phyloP scores from a whole-genome alignment of 2,329 filamentous ascomycete species.

The Eutypella sp. region DNA sequence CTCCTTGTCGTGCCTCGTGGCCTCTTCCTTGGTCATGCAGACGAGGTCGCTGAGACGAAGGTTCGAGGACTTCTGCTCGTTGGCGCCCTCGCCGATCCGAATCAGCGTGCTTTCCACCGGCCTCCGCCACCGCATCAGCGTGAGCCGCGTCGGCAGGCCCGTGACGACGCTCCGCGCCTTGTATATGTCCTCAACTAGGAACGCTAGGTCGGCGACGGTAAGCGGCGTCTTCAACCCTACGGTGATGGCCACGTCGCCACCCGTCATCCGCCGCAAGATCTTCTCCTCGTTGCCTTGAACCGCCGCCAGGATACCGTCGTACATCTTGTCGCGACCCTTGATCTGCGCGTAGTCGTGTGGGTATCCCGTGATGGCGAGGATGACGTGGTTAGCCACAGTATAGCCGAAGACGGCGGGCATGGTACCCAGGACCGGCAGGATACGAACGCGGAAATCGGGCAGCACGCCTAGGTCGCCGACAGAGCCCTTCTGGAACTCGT shows the following conservation, averaged over 20 bases:
- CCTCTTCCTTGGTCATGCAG: constrained; percentile 31
- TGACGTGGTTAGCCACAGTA: constrained; percentile 85
- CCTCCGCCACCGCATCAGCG: constrained; percentile 74
- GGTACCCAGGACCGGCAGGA: constrained; percentile 88
- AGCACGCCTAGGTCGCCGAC: constrained; percentile 85
- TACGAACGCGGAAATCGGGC: constrained; percentile 90
- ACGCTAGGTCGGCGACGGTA: constrained; percentile 75
- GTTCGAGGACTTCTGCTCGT: constrained; percentile 73
- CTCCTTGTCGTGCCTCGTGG: constrained; percentile 67
- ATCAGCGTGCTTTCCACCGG: constrained; percentile 55
- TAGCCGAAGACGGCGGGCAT: constrained; percentile 98
- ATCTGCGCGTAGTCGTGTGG: constrained; percentile 77
- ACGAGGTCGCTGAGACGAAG: constrained; percentile 37
- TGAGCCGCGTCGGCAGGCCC: constrained; percentile 72
- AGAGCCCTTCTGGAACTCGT: constrained; percentile 79
- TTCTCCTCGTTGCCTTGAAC: constrained; percentile 78
- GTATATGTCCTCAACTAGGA: constrained; percentile 85
- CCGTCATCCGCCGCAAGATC: constrained; percentile 51
- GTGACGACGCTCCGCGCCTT: constrained; percentile 77
- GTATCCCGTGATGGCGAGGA: constrained; percentile 76
- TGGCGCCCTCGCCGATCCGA: constrained; percentile 56
- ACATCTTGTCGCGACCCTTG: constrained; percentile 86
- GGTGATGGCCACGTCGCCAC: constrained; percentile 42
- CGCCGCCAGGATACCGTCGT: constrained; percentile 72
- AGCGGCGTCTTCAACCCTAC: constrained; percentile 76